Evolutionary conservation across 148 eudicot genomes (phyloP), one percentile per base, ranked within the genome.

Genomic region (Fagopyrum esculentum): DNA sequence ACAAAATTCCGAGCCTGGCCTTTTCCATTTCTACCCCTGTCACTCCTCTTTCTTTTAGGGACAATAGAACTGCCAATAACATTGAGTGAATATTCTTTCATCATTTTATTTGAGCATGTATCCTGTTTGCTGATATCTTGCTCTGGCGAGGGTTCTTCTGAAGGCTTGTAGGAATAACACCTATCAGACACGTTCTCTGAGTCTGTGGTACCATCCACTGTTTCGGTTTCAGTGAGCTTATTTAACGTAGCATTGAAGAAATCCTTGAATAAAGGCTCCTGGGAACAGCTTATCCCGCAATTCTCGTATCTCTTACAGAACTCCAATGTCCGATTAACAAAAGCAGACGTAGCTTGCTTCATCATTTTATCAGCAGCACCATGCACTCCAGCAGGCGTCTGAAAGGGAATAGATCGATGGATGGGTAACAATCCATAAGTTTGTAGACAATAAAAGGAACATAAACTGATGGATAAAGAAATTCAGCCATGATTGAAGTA

Each of bases 11-110:
- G 26, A 22, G 26, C 26, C 0, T 22, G 26, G 26, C 26, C 44
- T 19, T 84, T 86, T 17, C 86, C 87, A 13, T 86, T 89, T 78
- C 85, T 85, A 74, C 85, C 90, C 80, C 87, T 87, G 72, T 85
- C 89, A 77, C 90, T 89, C 80, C 89, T 81, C 72, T 87, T 87
- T 73, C 90, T 90, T 76, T 86, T 89, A 60, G 35, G 8, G 22
- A 60, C 26, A 16, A 26, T 1, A 16, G 35, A 8, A 16, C 66
- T 17, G 4, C 13, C 66, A 60, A 10, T 19, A 60, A 7, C 66
- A 60, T 60, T 19, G 8, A 60, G 66, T 15, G 16, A 60, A 22
- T 22, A 22, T 22, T 0, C 26, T 22, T 22, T 0, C 26, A 22
- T 22, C 26, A 0, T 22, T 60, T 60, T 60, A 16, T 16, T 9